Conservation (phyloP, 495 filamentous ascomycete species). For the Lepraria neglecta region DNA sequence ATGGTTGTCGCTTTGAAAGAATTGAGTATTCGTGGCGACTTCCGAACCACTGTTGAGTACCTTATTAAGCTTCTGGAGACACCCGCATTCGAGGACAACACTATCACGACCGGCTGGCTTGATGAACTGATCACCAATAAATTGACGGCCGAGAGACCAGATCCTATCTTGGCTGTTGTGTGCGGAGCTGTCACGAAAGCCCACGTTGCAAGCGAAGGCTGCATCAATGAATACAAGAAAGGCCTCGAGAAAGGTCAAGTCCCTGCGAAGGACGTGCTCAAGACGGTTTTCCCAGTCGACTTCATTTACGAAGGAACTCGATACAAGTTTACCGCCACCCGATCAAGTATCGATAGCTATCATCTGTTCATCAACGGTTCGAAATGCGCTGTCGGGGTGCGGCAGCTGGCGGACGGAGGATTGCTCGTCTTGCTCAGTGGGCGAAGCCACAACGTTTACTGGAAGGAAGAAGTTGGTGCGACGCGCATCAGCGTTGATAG, state of each 20-base stretch:
- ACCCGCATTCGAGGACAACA: slow-evolving; percentile 97
- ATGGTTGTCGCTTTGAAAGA: slow-evolving; percentile 99
- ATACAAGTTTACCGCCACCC: slow-evolving; percentile 97
- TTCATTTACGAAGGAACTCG: slow-evolving; percentile 96
- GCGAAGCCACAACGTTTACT: slow-evolving; percentile 96
- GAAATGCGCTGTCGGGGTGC: slow-evolving; percentile 88
- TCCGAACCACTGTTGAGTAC: slow-evolving; percentile 97
- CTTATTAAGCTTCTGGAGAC: slow-evolving; percentile 98
- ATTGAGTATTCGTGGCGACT: slow-evolving; percentile 98
- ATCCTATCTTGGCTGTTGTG: slow-evolving; percentile 82
- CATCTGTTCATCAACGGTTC: slow-evolving; percentile 99
- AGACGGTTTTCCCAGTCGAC: slow-evolving; percentile 96
- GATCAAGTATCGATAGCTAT: slow-evolving; percentile 89
- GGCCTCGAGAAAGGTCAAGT: slow-evolving; percentile 97
- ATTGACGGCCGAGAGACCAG: slow-evolving; percentile 91
- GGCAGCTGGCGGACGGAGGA: slow-evolving; percentile 88
- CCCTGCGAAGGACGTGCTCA: slow-evolving; percentile 88
- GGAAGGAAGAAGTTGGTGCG: slow-evolving; percentile 96
- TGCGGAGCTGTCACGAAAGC: slow-evolving; percentile 94
- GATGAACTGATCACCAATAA: slow-evolving; percentile 98
- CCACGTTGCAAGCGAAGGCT: slow-evolving; percentile 82
- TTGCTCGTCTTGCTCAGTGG: slow-evolving; percentile 85
- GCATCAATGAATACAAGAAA: slow-evolving; percentile 76
- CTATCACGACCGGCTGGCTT: slow-evolving; percentile 97
- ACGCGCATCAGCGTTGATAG: slow-evolving; percentile 93